Conservation (phyloP, 176 grass and related monocot genomes). For the Triticum timopheevii region DNA sequence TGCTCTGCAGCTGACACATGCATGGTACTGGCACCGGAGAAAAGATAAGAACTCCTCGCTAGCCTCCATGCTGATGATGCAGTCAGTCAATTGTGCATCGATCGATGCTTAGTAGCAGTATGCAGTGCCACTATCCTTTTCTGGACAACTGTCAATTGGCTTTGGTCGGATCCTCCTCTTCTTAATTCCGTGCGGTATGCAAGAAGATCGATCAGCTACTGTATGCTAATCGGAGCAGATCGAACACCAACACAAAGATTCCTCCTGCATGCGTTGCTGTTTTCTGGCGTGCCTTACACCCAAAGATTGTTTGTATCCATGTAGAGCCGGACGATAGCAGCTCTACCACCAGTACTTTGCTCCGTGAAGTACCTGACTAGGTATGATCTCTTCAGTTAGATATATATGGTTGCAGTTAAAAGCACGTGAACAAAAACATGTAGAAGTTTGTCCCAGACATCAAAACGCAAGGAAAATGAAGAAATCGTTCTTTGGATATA, state of each 20-base stretch:
- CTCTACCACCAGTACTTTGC: too few relatives aligned
- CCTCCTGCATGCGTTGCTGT: not conserved
- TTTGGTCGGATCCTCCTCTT: not conserved
- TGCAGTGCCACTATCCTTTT: not conserved
- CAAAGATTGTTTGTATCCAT: too few relatives aligned
- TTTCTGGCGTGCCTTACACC: not conserved
- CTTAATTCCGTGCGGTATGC: not conserved
- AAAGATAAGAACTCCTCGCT: not conserved
- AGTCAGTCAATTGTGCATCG: not conserved
- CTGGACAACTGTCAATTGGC: not conserved
- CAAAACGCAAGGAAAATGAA: too few relatives aligned
- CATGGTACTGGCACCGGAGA: not conserved
- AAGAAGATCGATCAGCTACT: not conserved
- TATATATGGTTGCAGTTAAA: too few relatives aligned
- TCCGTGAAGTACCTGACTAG: too few relatives aligned
- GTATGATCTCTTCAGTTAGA: too few relatives aligned
- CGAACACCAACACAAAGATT: constrained; percentile 29
- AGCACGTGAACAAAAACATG: too few relatives aligned
- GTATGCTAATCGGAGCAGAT: constrained; percentile 23
- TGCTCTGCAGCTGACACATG: not conserved
- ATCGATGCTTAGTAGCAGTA: not conserved
- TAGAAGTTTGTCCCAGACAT: too few relatives aligned
- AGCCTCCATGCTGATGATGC: not conserved
- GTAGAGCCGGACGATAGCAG: too few relatives aligned
- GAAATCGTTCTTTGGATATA: too few relatives aligned